Base-by-base conservation (phyloP, 2,329 filamentous ascomycete genomes). In the Colletotrichum australisinense region DNA sequence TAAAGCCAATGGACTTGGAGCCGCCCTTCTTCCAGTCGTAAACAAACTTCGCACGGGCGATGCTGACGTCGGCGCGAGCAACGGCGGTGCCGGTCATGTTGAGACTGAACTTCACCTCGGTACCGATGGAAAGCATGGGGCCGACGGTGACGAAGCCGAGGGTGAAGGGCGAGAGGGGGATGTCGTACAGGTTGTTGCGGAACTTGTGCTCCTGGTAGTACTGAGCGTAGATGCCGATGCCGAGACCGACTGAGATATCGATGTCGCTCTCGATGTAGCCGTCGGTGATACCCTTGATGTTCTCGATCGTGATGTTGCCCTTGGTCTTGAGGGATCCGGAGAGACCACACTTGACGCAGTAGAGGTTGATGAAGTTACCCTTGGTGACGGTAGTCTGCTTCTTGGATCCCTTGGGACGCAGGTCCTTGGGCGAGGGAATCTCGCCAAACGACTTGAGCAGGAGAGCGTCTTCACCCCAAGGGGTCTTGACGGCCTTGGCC, bases 101-200 rank as follows among this genome's bases (percentile, higher is more conserved):
- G 22, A 63, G 32, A 22, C n/a, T 28, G 38, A 52, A 42, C 24
- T 32, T 26, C 12, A 63, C 11, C 57, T 60, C 57, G 57, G 57
- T 30, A 28, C 28, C 57, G 57, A 60, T 38, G 28, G 57, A 60
- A 9, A 60, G 24, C 24, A 28, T 28, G 57, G 57, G 57, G 4
- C 59, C 59, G 19, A 63, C 38, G 22, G 59, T 63, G 12, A 63
- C 22, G 32, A 63, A 63, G 38, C 59, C 59, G n/a, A 49, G 32
- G n/a, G 59, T 63, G 38, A 63, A 63, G 30, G 59, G 59, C 22
- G 59, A 63, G 38, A 63, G 59, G 35, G 59, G 59, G 2, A 63
- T 30, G 22, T 42, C 30, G 59, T 46, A 63, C 32, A 63, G 22
- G 24, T 42, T 42, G n/a, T 24, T 24, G 24, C 28, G 24, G 57